Percentiles rank a stretch among this genome's conserved stretches.
These are phyloP conservation scores for Melaleuca quinquenervia DNA, from an alignment of 345 rosid genomes.

Conservation along the genomic window DNA sequence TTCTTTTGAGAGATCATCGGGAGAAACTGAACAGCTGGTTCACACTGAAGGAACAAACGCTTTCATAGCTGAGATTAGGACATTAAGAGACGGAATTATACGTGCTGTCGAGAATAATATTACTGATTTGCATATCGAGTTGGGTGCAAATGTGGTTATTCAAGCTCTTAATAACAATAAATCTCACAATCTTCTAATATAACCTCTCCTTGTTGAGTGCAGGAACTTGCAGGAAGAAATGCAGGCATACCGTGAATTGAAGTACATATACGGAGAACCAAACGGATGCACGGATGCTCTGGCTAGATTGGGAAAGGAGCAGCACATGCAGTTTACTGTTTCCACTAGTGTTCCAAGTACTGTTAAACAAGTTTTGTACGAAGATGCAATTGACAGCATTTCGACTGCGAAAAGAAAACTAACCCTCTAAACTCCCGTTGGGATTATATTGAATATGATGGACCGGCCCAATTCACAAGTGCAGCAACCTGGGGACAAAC, in stretches of 20 bases:
- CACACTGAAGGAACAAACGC: neutral
- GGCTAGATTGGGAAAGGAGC: neutral
- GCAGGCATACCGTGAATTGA: neutral
- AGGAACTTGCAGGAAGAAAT: too few species aligned
- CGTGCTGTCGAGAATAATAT: neutral
- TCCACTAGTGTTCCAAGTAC: neutral
- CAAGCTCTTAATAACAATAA: too few species aligned
- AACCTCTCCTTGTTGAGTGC: too few species aligned
- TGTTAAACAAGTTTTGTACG: too few species aligned
- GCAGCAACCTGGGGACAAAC: too few species aligned
- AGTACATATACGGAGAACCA: too few species aligned
- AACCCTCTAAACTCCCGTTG: neutral
- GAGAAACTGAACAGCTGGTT: neutral
- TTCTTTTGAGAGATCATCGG: neutral
- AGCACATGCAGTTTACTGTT: neutral
- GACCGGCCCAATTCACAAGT: neutral
- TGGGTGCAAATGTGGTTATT: too few species aligned
- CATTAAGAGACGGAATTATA: neutral
- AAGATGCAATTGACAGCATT: neutral
- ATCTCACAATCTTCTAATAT: too few species aligned
- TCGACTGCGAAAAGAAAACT: too few species aligned
- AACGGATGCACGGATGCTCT: neutral
- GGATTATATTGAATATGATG: neutral
- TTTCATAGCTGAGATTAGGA: neutral
- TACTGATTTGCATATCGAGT: neutral